Evolutionary conservation across 176 grass and related monocot genomes (phyloP).

Genomic region (Aegilops bicornis): DNA sequence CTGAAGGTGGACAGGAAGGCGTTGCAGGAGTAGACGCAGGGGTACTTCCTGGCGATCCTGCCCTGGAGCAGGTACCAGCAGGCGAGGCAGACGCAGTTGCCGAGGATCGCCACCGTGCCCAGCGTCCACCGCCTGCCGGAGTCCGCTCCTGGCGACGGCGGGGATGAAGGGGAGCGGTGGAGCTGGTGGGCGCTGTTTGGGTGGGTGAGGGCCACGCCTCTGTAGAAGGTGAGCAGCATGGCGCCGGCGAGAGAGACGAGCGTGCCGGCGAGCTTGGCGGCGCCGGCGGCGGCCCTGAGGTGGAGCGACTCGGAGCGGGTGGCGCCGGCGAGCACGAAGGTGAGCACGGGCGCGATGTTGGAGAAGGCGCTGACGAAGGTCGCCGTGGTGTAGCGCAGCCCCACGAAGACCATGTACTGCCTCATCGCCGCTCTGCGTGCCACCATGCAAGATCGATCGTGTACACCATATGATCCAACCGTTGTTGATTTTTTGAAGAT

Average conservation of each 20-base stretch:
- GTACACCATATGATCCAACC: too few relatives aligned
- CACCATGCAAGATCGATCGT: not conserved
- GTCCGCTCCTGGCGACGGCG: too few relatives aligned
- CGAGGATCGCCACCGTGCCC: conserved; percentile 62
- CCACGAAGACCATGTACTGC: conserved; percentile 77
- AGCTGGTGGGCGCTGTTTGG: not conserved
- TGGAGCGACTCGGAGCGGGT: conserved; percentile 64
- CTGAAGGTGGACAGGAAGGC: conserved; percentile 63
- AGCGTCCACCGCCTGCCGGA: conserved; percentile 53
- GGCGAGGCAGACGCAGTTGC: conserved; percentile 59
- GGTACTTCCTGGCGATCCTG: conserved; percentile 69
- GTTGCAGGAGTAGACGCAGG: conserved; percentile 72
- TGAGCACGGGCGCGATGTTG: conserved; percentile 70
- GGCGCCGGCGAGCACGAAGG: conserved; percentile 62
- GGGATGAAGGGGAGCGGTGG: not conserved
- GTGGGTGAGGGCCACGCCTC: conserved; percentile 46
- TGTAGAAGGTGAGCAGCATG: conserved; percentile 71
- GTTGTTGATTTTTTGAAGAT: too few relatives aligned
- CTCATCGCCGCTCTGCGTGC: conserved; percentile 61
- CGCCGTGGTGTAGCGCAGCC: conserved; percentile 60
- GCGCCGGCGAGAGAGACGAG: conserved; percentile 59
- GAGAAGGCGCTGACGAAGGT: conserved; percentile 84
- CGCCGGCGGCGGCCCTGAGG: conserved; percentile 50
- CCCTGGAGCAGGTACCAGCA: conserved; percentile 77
- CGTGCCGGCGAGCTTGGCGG: conserved; percentile 61